Percentiles rank a stretch among this genome's conserved stretches.
Conservation (phyloP, 1,139 yeast genomes). For the Meyerozyma carpophila region DNA sequence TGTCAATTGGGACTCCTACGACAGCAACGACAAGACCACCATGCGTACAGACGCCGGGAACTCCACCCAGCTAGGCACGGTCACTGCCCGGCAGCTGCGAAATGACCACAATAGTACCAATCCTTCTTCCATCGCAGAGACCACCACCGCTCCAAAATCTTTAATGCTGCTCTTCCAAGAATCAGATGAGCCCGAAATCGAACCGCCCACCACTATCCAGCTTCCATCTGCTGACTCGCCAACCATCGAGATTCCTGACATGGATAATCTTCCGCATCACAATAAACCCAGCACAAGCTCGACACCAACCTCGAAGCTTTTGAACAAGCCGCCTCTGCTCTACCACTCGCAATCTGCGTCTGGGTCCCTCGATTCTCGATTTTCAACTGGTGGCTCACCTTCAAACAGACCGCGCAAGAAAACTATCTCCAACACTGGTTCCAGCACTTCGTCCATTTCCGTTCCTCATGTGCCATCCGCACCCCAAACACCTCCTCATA, state of each 20-base stretch:
- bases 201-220: slow-evolving; percentile 10
- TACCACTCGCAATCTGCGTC: slow-evolving; percentile 48
- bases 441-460: slow-evolving; percentile 10
- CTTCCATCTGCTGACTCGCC: slow-evolving; percentile 26
- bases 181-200: slow-evolving; percentile 5
- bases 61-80: background rate
- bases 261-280: slow-evolving; percentile 30
- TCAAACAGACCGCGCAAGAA: slow-evolving; percentile 28
- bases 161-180: slow-evolving; percentile 65
- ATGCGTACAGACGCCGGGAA: slow-evolving; percentile 3
- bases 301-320: slow-evolving; percentile 9
- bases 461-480: slow-evolving; percentile 3
- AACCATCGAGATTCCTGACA: slow-evolving; percentile 44
- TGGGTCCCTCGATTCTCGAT: slow-evolving; percentile 35
- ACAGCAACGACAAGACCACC: slow-evolving; percentile 1
- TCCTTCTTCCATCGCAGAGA: slow-evolving; percentile 5
- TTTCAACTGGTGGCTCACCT: slow-evolving; percentile 16
- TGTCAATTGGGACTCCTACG: slow-evolving; percentile 1
- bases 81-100: background rate
- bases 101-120: slow-evolving; percentile 3
- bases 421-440: slow-evolving; percentile 34
- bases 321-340: slow-evolving; percentile 45
- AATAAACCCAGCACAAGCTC: slow-evolving; percentile 6
- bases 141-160: slow-evolving; percentile 63
- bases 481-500: slow-evolving; percentile 6